These are phyloP conservation scores for Talaromyces marneffei DNA, from an alignment of 2,329 filamentous ascomycete genomes.

Conservation along the genomic window DNA sequence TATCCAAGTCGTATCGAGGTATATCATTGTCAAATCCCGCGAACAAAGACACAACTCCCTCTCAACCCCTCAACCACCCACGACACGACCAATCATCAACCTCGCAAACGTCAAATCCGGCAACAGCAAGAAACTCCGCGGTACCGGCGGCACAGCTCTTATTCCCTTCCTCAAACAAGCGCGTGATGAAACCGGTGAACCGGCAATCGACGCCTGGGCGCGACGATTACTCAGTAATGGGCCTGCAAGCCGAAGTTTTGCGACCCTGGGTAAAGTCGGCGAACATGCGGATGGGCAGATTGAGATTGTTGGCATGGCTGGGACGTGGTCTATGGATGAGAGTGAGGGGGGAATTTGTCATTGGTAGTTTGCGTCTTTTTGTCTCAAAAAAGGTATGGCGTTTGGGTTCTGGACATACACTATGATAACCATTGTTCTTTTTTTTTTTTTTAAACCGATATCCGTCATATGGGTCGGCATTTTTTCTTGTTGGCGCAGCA, in stretches of 20 bases:
- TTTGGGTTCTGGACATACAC: neutral
- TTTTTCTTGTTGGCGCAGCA: neutral
- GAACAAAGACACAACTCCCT: conserved; percentile 62
- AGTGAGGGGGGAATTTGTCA: conserved; percentile 59
- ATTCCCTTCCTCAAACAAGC: conserved; percentile 97
- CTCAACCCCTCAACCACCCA: conserved; percentile 51
- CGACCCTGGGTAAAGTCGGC: conserved; percentile 47
- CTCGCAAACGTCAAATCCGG: conserved; percentile 44
- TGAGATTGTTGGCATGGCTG: conserved; percentile 66
- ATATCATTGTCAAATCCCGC: conserved; percentile 84
- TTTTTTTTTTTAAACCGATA: neutral
- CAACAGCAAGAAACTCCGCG: conserved; percentile 60
- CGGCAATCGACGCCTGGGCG: conserved; percentile 67
- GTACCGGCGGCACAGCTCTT: conserved; percentile 86
- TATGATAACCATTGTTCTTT: neutral
- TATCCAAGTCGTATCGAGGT: conserved; percentile 91
- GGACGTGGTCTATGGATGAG: conserved; percentile 84
- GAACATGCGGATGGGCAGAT: conserved; percentile 51
- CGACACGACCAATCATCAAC: conserved; percentile 43
- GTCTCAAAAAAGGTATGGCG: neutral
- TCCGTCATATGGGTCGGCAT: neutral
- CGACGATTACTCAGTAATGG: conserved; percentile 52
- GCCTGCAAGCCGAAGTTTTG: conserved; percentile 32
- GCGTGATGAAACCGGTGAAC: conserved; percentile 89
- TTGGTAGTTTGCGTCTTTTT: conserved; percentile 35